phyloP scores from a whole-genome alignment of 805 yeast species.

The Candida fluviatilis region DNA sequence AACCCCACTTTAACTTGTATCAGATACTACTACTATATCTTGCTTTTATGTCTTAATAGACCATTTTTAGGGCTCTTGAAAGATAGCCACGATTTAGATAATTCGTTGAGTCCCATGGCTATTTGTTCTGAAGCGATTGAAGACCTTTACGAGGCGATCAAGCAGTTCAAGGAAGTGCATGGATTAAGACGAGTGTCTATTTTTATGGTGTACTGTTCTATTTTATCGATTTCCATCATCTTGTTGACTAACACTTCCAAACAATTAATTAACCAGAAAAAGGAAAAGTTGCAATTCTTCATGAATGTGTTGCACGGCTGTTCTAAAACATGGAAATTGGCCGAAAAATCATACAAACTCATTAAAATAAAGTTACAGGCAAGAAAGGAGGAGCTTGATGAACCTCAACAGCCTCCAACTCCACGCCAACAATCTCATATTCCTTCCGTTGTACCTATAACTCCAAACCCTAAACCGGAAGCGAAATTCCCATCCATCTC shows the following conservation, averaged over 20 bases:
- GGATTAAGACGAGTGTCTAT: constrained; percentile 42
- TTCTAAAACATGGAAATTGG: constrained; percentile 45
- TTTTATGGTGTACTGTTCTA: constrained; percentile 44
- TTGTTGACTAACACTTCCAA: constrained; percentile 29
- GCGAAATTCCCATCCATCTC: constrained; percentile 2
- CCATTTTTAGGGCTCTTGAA: constrained; percentile 48
- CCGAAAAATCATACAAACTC: constrained; percentile 41
- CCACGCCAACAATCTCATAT: constrained; percentile 2
- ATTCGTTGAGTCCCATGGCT: constrained; percentile 25
- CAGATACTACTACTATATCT: constrained; percentile 55
- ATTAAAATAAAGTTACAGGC: constrained; percentile 32
- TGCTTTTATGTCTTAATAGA: constrained; percentile 54
- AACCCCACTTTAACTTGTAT: constrained; percentile 53
- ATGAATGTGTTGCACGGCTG: constrained; percentile 37
- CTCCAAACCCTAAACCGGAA: background rate
- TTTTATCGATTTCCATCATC: constrained; percentile 41
- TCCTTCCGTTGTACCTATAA: background rate
- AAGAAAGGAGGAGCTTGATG: constrained; percentile 8
- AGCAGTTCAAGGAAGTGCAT: constrained; percentile 33
- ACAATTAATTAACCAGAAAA: constrained; percentile 21
- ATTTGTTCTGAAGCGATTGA: constrained; percentile 39
- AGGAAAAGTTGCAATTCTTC: constrained; percentile 31
- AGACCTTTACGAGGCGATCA: constrained; percentile 37
- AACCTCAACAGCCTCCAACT: too few relatives aligned
- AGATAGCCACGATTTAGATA: constrained; percentile 6